Conservation (phyloP, 345 rosid species). For the Aquilaria yunnanensis region DNA sequence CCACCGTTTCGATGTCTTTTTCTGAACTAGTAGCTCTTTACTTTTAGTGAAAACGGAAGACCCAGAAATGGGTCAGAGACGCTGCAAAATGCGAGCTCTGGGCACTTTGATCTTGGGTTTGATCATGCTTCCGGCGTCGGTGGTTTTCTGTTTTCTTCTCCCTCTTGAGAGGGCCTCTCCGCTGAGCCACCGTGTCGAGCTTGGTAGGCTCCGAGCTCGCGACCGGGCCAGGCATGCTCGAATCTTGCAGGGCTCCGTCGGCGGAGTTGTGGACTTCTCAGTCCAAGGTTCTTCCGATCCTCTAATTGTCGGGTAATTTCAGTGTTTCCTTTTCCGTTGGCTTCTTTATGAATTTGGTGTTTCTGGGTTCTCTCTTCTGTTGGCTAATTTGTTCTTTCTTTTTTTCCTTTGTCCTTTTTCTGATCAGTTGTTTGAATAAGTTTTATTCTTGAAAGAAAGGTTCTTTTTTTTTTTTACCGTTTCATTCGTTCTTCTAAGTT, state of each 20-base stretch:
- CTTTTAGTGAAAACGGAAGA: not conserved
- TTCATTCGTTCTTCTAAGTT: slow-evolving; percentile 7
- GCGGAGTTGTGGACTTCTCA: slow-evolving; percentile 63
- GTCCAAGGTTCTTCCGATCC: slow-evolving; percentile 88
- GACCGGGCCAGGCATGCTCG: slow-evolving; percentile 74
- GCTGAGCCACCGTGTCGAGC: slow-evolving; percentile 35
- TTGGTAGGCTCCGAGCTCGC: slow-evolving; percentile 52
- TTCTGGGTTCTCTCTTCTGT: slow-evolving; percentile 6
- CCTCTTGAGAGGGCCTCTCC: slow-evolving; percentile 70
- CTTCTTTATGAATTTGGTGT: slow-evolving; percentile 1
- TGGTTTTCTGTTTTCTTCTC: slow-evolving; percentile 37
- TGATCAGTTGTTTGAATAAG: too few relatives aligned
- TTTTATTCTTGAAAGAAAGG: not conserved
- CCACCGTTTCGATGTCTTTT: slow-evolving; percentile 8
- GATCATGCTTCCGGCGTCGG: slow-evolving; percentile 17
- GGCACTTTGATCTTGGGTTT: slow-evolving; percentile 19
- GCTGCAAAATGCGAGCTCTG: slow-evolving; percentile 27
- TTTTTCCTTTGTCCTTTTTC: not conserved
- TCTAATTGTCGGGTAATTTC: slow-evolving; percentile 64
- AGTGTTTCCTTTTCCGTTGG: not conserved
- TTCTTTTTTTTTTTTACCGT: slow-evolving; percentile 21
- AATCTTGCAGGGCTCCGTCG: slow-evolving; percentile 45
- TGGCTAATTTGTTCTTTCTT: not conserved
- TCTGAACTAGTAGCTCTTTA: not conserved
- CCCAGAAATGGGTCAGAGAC: slow-evolving; percentile 10